Evolutionary conservation across 495 filamentous ascomycete genomes (phyloP).

Genomic region (Xylaria acuta): DNA sequence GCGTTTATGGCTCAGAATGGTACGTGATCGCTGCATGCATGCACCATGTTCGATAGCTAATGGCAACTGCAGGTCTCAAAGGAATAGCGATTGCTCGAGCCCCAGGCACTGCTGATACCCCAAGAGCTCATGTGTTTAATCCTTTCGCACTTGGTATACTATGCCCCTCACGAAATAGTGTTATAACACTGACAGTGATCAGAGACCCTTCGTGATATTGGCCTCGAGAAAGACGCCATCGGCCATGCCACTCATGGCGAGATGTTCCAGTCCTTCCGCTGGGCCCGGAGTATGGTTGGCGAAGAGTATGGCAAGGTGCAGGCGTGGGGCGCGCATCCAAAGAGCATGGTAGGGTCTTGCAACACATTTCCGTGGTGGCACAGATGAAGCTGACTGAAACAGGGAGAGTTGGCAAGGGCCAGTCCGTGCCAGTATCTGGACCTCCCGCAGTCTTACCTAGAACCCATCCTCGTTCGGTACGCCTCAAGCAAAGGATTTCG

Average conservation of each 20-base stretch:
- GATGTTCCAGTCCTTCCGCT: constrained; percentile 57
- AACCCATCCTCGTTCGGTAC: constrained; percentile 51
- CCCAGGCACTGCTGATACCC: constrained; percentile 56
- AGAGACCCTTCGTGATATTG: constrained; percentile 65
- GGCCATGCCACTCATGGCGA: constrained; percentile 46
- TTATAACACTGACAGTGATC: background rate
- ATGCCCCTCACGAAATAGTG: background rate
- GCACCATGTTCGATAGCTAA: constrained; percentile 3
- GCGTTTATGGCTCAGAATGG: constrained; percentile 57
- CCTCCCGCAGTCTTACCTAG: constrained; percentile 53
- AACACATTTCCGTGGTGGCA: background rate
- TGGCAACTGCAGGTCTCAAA: constrained; percentile 41
- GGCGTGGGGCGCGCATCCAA: constrained; percentile 60
- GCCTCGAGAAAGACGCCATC: constrained; percentile 54
- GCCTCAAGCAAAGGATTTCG: constrained; percentile 48
- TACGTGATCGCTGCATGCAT: constrained; percentile 29
- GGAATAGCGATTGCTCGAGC: constrained; percentile 56
- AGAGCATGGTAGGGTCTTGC: constrained; percentile 40
- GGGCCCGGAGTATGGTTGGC: constrained; percentile 60
- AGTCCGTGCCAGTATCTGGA: constrained; percentile 50
- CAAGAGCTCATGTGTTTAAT: constrained; percentile 62
- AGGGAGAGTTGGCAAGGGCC: constrained; percentile 25
- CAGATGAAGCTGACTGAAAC: constrained; percentile 39
- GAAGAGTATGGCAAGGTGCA: constrained; percentile 61
- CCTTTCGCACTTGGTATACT: constrained; percentile 52